These are phyloP conservation scores for Gilbertella persicaria DNA, from an alignment of 371 early-diverging fungal genomes.

Conservation along the genomic window DNA sequence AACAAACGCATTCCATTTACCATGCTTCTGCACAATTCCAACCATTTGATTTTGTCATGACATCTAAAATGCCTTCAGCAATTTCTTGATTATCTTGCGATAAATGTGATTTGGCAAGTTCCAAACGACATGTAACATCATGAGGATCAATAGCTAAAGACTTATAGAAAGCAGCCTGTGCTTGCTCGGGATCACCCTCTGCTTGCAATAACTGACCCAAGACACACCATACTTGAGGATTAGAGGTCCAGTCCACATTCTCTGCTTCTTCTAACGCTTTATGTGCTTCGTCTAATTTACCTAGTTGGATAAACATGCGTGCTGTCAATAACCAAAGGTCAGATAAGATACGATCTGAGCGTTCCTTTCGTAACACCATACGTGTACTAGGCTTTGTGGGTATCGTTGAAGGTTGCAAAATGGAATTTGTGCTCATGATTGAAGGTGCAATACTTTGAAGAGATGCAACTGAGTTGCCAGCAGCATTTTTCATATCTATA, in stretches of 20 bases:
- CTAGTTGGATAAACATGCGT: conserved; percentile 54
- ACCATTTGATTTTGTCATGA: conserved; percentile 55
- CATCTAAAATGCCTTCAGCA: conserved; percentile 60
- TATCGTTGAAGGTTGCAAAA: conserved; percentile 23
- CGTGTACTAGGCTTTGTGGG: conserved; percentile 31
- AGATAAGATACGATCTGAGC: conserved; percentile 33
- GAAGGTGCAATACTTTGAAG: conserved; percentile 32
- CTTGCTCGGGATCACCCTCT: conserved; percentile 45
- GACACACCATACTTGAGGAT: conserved; percentile 62
- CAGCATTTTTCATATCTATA: conserved; percentile 19
- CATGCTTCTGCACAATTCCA: conserved; percentile 72
- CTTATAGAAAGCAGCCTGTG: conserved; percentile 56
- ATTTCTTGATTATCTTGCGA: conserved; percentile 45
- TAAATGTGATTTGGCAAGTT: conserved; percentile 49
- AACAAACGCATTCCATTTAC: conserved; percentile 44
- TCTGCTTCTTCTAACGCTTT: conserved; percentile 73
- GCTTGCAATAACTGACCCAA: conserved; percentile 49
- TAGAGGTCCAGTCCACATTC: conserved; percentile 53
- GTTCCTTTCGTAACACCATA: conserved; percentile 14
- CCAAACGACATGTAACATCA: conserved; percentile 46
- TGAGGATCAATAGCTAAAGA: conserved; percentile 50
- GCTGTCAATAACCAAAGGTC: conserved; percentile 69
- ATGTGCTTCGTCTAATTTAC: conserved; percentile 61
- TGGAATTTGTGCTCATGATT: conserved; percentile 23
- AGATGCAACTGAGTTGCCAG: conserved; percentile 21